Evolutionary conservation across 768 basidiomycete species (phyloP).

Genomic region (Boletus reticulatus): DNA sequence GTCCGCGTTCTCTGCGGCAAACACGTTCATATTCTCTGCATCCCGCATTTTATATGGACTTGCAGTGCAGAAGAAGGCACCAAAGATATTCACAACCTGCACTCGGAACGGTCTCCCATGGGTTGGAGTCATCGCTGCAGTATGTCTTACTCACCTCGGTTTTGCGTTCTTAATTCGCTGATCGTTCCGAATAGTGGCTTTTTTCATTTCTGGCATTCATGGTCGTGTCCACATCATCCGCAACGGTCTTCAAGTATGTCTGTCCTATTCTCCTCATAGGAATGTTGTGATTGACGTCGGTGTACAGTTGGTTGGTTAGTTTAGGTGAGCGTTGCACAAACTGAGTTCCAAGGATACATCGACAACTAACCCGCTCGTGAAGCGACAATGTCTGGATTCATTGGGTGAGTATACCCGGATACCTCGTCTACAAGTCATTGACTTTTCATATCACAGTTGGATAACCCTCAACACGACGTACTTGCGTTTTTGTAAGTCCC

Average conservation of each 20-base stretch:
- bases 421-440: slow-evolving; percentile 44
- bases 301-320: slow-evolving; percentile 62
- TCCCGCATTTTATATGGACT: slow-evolving; percentile 45
- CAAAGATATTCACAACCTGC: slow-evolving; percentile 45
- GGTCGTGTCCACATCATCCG: slow-evolving; percentile 55
- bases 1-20: slow-evolving; percentile 69
- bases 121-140: slow-evolving; percentile 30
- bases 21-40: slow-evolving; percentile 39
- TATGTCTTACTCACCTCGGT: slow-evolving; percentile 1
- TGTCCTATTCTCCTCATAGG: not conserved
- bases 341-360: not conserved
- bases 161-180: not conserved
- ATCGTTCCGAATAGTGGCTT: slow-evolving; percentile 23
- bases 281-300: slow-evolving; percentile 18
- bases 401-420: slow-evolving; percentile 25
- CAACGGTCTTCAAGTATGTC: slow-evolving; percentile 31
- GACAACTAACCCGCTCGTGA: not conserved
- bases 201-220: slow-evolving; percentile 61
- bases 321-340: slow-evolving; percentile 38
- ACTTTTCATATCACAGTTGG: slow-evolving; percentile 49
- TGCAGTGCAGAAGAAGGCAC: slow-evolving; percentile 51
- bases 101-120: slow-evolving; percentile 51
- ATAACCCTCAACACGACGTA: slow-evolving; percentile 68
- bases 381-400: slow-evolving; percentile 63
- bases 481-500: slow-evolving; percentile 59